Conservation (phyloP, 1,284 basidiomycete genomes). For the Ceratobasidium sp. region DNA sequence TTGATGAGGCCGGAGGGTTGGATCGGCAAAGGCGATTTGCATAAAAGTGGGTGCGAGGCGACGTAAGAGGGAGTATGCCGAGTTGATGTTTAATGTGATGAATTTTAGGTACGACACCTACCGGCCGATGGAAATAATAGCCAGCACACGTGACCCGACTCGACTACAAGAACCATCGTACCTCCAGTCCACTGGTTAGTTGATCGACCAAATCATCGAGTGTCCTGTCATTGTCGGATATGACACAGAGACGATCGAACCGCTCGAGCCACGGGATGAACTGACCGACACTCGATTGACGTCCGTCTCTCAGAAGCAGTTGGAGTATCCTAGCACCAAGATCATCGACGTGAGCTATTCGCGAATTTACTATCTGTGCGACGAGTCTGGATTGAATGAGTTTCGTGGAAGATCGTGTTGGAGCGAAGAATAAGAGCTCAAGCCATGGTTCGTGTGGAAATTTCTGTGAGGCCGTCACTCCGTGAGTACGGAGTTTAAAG, state of each 20-base stretch:
- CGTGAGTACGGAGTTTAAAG: not conserved
- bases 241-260: not conserved
- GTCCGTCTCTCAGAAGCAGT: not conserved
- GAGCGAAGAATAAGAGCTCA: not conserved
- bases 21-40: slow-evolving; percentile 12
- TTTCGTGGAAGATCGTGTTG: not conserved
- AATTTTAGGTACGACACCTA: slow-evolving; percentile 5
- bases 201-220: slow-evolving; percentile 4
- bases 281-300: not conserved
- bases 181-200: not conserved
- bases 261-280: not conserved
- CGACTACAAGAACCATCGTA: not conserved
- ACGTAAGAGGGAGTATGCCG: not conserved
- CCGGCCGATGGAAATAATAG: not conserved
- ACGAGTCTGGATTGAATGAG: not conserved
- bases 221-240: not conserved
- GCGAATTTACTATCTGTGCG: not conserved
- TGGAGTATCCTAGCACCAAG: slow-evolving; percentile 2
- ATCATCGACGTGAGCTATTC: slow-evolving; percentile 17
- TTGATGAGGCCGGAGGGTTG: slow-evolving; percentile 6
- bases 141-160: not conserved
- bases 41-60: slow-evolving; percentile 10
- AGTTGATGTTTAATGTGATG: not conserved
- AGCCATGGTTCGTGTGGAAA: not conserved
- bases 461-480: not conserved